phyloP scores from a whole-genome alignment of 1,284 basidiomycete species.

The Sanghuangporus weigelae region DNA sequence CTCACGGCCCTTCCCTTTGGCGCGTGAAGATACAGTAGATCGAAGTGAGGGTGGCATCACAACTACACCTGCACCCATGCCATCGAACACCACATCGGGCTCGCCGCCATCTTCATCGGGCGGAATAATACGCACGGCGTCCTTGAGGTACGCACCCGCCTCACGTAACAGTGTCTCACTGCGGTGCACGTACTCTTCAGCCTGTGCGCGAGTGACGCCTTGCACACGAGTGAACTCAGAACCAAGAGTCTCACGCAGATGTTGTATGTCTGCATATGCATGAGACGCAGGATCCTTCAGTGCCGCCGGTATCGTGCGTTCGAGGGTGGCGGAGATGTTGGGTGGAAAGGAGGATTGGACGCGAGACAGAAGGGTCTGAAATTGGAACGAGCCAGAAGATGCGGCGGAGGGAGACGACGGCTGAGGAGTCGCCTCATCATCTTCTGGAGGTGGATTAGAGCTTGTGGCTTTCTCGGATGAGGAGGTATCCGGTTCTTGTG shows the following conservation, averaged over 20 bases:
- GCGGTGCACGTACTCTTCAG: slow-evolving; percentile 79
- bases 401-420: slow-evolving; percentile 15
- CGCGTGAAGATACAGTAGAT: slow-evolving; percentile 21
- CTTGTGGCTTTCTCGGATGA: slow-evolving; percentile 20
- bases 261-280: slow-evolving; percentile 59
- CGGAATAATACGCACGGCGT: slow-evolving; percentile 86
- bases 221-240: slow-evolving; percentile 71
- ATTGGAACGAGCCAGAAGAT: slow-evolving; percentile 27
- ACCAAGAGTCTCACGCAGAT: slow-evolving; percentile 59
- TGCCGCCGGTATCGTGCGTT: slow-evolving; percentile 61
- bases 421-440: slow-evolving; percentile 6
- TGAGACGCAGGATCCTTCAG: slow-evolving; percentile 49
- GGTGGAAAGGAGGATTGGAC: slow-evolving; percentile 69
- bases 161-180: slow-evolving; percentile 72
- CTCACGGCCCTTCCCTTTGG: slow-evolving; percentile 43
- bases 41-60: slow-evolving; percentile 45
- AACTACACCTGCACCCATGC: slow-evolving; percentile 68
- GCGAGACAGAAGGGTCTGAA: slow-evolving; percentile 58
- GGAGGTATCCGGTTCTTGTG: slow-evolving; percentile 15
- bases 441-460: slow-evolving; percentile 21
- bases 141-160: slow-evolving; percentile 70
- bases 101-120: slow-evolving; percentile 47
- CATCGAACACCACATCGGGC: slow-evolving; percentile 66
- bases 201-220: slow-evolving; percentile 66
- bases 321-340: slow-evolving; percentile 63